Percentiles rank a stretch among this genome's conserved stretches.
These are phyloP conservation scores for Aspergillus sp. DNA, from an alignment of 2,329 filamentous ascomycete genomes.

Conservation along the genomic window DNA sequence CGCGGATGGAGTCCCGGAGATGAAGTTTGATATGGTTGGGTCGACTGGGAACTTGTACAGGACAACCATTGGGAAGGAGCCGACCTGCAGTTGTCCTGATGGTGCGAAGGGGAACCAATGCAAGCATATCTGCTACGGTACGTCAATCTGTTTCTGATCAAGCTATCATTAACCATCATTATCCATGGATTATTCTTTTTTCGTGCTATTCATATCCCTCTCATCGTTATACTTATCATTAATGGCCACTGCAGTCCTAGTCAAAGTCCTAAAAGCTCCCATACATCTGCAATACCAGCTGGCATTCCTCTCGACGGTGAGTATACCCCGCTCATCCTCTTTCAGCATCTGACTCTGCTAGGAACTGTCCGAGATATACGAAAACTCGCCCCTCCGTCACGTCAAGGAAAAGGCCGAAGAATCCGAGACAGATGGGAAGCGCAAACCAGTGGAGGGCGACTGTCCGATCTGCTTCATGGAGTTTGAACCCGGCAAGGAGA, in stretches of 20 bases:
- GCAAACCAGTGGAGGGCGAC: constrained; percentile 64
- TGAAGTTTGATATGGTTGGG: constrained; percentile 62
- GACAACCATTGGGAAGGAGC: constrained; percentile 57
- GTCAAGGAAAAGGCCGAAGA: constrained; percentile 40
- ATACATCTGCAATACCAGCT: constrained; percentile 62
- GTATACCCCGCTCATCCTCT: constrained; percentile 11
- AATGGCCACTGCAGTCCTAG: constrained; percentile 51
- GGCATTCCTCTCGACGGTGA: constrained; percentile 59
- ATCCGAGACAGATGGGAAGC: constrained; percentile 49
- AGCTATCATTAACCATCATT: constrained; percentile 1
- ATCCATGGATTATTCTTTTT: constrained; percentile 14
- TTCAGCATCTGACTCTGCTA: constrained; percentile 14
- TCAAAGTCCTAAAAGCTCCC: constrained; percentile 62
- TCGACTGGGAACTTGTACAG: constrained; percentile 67
- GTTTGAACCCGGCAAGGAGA: constrained; percentile 51
- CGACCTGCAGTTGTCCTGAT: constrained; percentile 62
- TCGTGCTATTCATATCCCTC: constrained; percentile 18
- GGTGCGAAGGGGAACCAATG: constrained; percentile 61
- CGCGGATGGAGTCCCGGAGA: constrained; percentile 51
- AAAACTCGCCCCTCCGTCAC: constrained; percentile 56
- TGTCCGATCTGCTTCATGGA: constrained; percentile 68
- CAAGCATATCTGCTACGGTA: constrained; percentile 66
- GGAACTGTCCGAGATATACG: constrained; percentile 62
- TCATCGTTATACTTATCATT: constrained; percentile 10
- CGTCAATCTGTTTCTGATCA: constrained; percentile 17